Conservation (phyloP, 257 asterid genomes). For the Primulina eburnea region DNA sequence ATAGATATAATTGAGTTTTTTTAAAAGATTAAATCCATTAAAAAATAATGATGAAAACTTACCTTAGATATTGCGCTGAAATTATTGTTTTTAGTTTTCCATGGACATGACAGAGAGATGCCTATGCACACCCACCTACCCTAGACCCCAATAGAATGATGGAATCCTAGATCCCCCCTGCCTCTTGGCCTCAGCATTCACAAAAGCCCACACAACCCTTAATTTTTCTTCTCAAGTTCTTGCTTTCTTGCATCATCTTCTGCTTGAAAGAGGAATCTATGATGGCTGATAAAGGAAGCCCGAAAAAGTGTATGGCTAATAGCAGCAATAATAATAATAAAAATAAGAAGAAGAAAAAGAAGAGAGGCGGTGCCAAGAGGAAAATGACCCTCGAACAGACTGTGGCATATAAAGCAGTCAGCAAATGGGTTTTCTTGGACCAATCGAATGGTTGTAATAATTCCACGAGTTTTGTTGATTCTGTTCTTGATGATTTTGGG, state of each 20-base stretch:
- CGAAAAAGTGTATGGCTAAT: slow-evolving; percentile 32
- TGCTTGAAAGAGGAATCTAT: slow-evolving; percentile 19
- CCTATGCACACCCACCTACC: slow-evolving; percentile 2
- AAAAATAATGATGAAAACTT: no score
- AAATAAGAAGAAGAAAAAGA: slow-evolving; percentile 54
- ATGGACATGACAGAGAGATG: no score
- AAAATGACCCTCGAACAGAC: slow-evolving; percentile 81
- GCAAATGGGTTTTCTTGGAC: slow-evolving; percentile 84
- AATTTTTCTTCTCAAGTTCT: neutral
- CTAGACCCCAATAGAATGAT: slow-evolving; percentile 8
- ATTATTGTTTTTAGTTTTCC: no score
- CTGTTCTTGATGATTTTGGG: slow-evolving; percentile 63
- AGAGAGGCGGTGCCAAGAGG: slow-evolving; percentile 93
- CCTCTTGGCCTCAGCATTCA: slow-evolving; percentile 23
- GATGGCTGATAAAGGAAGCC: slow-evolving; percentile 59
- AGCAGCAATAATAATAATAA: slow-evolving; percentile 11
- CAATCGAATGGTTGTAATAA: slow-evolving; percentile 31
- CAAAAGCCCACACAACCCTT: slow-evolving; percentile 14
- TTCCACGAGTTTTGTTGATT: slow-evolving; percentile 27
- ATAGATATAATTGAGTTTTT: no score
- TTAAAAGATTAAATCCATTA: no score
- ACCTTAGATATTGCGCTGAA: no score
- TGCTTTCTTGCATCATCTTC: slow-evolving; percentile 1
- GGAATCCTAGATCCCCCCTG: slow-evolving; percentile 18
- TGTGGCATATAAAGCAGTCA: slow-evolving; percentile 71